These are phyloP conservation scores for Cryphonectria carpinicola DNA, from an alignment of 2,329 filamentous ascomycete genomes.

Conservation along the genomic window DNA sequence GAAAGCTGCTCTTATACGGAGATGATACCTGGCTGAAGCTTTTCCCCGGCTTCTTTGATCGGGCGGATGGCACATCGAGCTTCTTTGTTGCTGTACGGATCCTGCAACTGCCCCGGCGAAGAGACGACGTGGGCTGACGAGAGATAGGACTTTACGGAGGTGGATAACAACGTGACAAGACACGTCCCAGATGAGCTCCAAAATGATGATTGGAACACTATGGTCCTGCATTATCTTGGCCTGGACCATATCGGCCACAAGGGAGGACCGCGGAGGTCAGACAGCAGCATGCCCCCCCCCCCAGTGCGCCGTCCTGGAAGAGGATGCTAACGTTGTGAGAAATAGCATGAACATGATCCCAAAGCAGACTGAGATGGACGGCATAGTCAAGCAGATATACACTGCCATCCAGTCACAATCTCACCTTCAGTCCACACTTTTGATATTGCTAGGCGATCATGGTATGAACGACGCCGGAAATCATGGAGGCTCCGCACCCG, in stretches of 20 bases:
- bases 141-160: constrained; percentile 90
- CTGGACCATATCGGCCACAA: constrained; percentile 98
- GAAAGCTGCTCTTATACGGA: constrained; percentile 90
- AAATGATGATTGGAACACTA: constrained; percentile 83
- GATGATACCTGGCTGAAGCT: constrained; percentile 99
- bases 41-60: constrained; percentile 85
- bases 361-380: constrained; percentile 94
- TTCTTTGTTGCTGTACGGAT: constrained; percentile 90
- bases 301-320: background rate
- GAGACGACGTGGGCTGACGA: constrained; percentile 24
- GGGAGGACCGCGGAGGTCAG: constrained; percentile 79
- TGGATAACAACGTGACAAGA: constrained; percentile 95
- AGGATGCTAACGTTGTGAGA: background rate
- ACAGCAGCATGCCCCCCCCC: background rate
- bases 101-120: background rate
- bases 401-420: constrained; percentile 69
- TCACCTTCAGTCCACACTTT: constrained; percentile 76
- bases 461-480: constrained; percentile 99
- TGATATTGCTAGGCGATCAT: constrained; percentile 90
- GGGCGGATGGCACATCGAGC: constrained; percentile 90
- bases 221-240: constrained; percentile 94
- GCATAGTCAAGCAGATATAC: constrained; percentile 76
- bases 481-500: constrained; percentile 89
- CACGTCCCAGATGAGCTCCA: constrained; percentile 79
- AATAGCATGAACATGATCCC: constrained; percentile 83